Conservation (phyloP, 495 filamentous ascomycete genomes). For the Aspergillus coremiiformis region DNA sequence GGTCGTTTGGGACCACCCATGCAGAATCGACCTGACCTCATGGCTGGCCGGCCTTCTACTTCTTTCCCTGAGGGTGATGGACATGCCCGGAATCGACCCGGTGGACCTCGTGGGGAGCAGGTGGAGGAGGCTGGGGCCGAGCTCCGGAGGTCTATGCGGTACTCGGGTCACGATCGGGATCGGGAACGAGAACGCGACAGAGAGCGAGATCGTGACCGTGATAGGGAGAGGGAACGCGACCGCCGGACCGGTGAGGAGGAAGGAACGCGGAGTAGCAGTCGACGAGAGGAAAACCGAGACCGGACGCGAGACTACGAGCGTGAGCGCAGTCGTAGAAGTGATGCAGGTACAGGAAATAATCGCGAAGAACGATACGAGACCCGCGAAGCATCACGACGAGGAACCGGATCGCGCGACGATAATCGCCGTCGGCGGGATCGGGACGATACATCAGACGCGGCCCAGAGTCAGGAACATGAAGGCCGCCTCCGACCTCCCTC, state of each 20-base stretch:
- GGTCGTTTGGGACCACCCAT: slow-evolving; percentile 9
- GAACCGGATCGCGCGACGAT: slow-evolving; percentile 33
- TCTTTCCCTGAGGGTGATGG: slow-evolving; percentile 15
- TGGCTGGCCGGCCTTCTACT: slow-evolving; percentile 5
- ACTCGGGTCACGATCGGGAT: slow-evolving; percentile 20
- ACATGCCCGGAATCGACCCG: slow-evolving; percentile 11
- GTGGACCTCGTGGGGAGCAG: slow-evolving; percentile 24
- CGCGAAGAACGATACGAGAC: slow-evolving; percentile 34
- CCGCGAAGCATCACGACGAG: slow-evolving; percentile 30
- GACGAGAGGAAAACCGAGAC: slow-evolving; percentile 33
- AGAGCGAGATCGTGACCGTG: slow-evolving; percentile 28
- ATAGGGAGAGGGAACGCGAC: slow-evolving; percentile 24
- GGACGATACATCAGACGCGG: slow-evolving; percentile 22
- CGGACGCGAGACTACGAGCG: slow-evolving; percentile 30
- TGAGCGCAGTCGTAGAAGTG: slow-evolving; percentile 36
- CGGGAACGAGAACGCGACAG: slow-evolving; percentile 30
- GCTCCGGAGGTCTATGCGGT: slow-evolving; percentile 19
- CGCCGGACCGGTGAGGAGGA: slow-evolving; percentile 29
- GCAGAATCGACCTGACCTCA: slow-evolving; percentile 17
- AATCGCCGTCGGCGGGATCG: slow-evolving; percentile 34
- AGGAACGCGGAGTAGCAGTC: slow-evolving; percentile 18
- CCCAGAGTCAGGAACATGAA: slow-evolving; percentile 25
- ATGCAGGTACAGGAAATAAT: slow-evolving; percentile 21
- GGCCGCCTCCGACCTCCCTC: slow-evolving; percentile 37
- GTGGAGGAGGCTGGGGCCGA: slow-evolving; percentile 29